phyloP scores from a whole-genome alignment of 2,329 filamentous ascomycete genomes.

The Penicillium sp. region DNA sequence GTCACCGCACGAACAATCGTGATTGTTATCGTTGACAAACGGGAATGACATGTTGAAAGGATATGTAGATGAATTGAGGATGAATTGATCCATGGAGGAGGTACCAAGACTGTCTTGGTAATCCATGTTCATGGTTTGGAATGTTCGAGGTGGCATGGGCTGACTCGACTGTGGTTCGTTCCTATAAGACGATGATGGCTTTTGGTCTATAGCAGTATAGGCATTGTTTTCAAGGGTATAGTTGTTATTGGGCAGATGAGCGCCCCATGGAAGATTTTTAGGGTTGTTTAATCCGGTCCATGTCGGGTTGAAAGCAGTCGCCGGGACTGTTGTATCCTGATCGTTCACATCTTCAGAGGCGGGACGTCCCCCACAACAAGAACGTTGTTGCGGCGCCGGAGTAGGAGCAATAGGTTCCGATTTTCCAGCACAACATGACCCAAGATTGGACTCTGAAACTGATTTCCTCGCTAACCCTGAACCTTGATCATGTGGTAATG shows the following conservation, averaged over 20 bases:
- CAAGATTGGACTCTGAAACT: background rate
- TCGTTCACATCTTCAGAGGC: background rate
- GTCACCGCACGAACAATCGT: conserved; percentile 42
- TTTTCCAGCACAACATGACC: conserved; percentile 25
- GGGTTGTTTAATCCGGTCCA: background rate
- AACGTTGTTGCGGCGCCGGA: conserved; percentile 17
- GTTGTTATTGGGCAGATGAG: background rate
- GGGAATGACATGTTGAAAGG: conserved; percentile 13
- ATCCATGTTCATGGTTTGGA: background rate
- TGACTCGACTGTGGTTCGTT: conserved; percentile 14
- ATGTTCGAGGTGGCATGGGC: background rate
- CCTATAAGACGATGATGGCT: conserved; percentile 19
- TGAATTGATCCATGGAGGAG: conserved; percentile 9
- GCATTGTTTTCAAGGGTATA: conserved; percentile 20
- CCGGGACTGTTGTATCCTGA: background rate
- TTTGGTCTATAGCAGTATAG: conserved; percentile 15
- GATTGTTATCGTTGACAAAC: conserved; percentile 20
- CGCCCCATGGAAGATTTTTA: conserved; percentile 2
- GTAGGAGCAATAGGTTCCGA: conserved; percentile 8
- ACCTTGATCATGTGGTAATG: background rate
- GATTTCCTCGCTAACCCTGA: background rate
- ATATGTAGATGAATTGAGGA: conserved; percentile 14
- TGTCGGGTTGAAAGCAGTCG: background rate
- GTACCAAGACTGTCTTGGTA: background rate
- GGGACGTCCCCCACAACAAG: conserved; percentile 27